Evolutionary conservation across 2,329 filamentous ascomycete genomes (phyloP).

Genomic region (Trichoderma koningii): DNA sequence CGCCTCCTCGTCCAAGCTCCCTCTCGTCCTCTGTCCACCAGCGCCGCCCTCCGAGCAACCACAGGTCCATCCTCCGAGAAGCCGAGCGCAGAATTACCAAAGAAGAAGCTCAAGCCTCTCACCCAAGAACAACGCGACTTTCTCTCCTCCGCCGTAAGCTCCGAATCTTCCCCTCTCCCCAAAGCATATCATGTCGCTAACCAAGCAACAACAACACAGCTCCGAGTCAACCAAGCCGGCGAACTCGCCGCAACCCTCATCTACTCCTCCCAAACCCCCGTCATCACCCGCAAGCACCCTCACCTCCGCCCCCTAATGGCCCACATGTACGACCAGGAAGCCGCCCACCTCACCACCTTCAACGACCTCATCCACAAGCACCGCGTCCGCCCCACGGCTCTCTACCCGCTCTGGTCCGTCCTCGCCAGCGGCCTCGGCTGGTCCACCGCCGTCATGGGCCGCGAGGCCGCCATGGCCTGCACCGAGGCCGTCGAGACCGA

Average conservation of each 20-base stretch:
- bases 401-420: constrained; percentile 87
- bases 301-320: constrained; percentile 88
- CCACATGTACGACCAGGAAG: constrained; percentile 98
- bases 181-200: not conserved
- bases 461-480: constrained; percentile 96
- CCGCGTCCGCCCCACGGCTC: constrained; percentile 85
- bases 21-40: constrained; percentile 27
- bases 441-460: constrained; percentile 83
- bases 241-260: constrained; percentile 96
- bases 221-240: constrained; percentile 95
- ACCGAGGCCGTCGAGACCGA: constrained; percentile 98
- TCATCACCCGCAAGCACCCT: constrained; percentile 76
- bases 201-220: constrained; percentile 46
- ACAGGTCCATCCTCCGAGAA: constrained; percentile 16
- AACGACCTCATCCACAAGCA: constrained; percentile 81
- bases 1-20: constrained; percentile 24
- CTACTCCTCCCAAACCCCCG: constrained; percentile 84
- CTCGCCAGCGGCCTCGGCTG: constrained; percentile 83
- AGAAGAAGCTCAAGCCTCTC: constrained; percentile 59
- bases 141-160: constrained; percentile 68
- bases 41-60: constrained; percentile 30
- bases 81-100: constrained; percentile 29
- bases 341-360: constrained; percentile 81
- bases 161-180: not conserved
- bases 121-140: constrained; percentile 71